phyloP scores from a whole-genome alignment of 495 filamentous ascomycete genomes.

The Melanomma pulvis-pyrius region DNA sequence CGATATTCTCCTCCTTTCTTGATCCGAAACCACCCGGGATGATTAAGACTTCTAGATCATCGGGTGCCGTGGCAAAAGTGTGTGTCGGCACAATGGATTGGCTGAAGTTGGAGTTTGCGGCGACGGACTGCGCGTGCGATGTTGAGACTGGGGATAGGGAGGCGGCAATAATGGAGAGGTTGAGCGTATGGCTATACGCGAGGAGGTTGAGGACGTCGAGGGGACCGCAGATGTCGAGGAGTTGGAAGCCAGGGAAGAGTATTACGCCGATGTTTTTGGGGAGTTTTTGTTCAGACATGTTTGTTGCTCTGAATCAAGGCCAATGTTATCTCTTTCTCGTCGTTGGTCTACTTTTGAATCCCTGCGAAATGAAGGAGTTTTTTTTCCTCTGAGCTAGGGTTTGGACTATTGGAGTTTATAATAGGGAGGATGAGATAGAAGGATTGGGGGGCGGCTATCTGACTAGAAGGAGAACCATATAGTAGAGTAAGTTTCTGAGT shows the following conservation, averaged over 20 bases:
- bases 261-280: slow-evolving; percentile 45
- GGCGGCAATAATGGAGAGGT: slow-evolving; percentile 55
- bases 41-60: slow-evolving; percentile 64
- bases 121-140: slow-evolving; percentile 14
- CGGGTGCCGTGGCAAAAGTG: slow-evolving; percentile 54
- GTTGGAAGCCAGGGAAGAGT: slow-evolving; percentile 57
- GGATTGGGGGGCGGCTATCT: neutral
- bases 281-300: neutral
- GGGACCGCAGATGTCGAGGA: slow-evolving; percentile 62
- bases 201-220: slow-evolving; percentile 64
- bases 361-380: too few species aligned
- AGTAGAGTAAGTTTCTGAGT: neutral
- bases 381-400: too few species aligned
- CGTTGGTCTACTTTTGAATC: too few species aligned
- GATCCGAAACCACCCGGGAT: slow-evolving; percentile 65
- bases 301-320: neutral
- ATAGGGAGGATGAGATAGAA: neutral
- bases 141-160: slow-evolving; percentile 59
- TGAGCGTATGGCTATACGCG: slow-evolving; percentile 45
- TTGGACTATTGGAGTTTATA: too few species aligned
- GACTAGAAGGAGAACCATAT: too few species aligned
- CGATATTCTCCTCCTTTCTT: slow-evolving; percentile 46
- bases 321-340: neutral
- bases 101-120: slow-evolving; percentile 41
- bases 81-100: slow-evolving; percentile 63